Base-by-base conservation (phyloP, 768 basidiomycete genomes). In the Boletus edulis region DNA sequence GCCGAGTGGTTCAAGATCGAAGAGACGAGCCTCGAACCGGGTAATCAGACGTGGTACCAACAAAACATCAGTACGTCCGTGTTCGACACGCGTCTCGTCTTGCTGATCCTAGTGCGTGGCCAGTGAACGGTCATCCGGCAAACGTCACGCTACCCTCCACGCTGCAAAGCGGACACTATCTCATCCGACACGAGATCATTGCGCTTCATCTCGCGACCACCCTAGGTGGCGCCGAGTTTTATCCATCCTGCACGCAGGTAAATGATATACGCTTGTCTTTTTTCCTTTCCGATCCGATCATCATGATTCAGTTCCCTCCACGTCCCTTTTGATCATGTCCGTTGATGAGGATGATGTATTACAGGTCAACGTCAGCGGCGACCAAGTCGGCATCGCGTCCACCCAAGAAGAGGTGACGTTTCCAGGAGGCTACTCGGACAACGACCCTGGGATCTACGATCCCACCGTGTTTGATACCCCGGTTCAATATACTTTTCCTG, bases 101-200 rank as follows among this genome's bases (percentile, higher is more conserved):
- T 29, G 29, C 2, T 29, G 29, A 29, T 29, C 29, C 1, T 9
- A 29, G 13, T 5, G 3, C 7, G 29, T 40, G 24, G 5, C 22
- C 53, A 78, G 79, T 77, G 71, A 58, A 67, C 8, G 79, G 82
- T 10, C 61, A 51, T 3, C 66, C 75, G 3, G 76, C 76, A 0
- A 73, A 64, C 14, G 69, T 80, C 2, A 75, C 70, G 0, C 62
- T 86, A 45, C 84, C 84, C 1, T 56, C 68, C 18, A 79, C 77
- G 43, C 67, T 92, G 51, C 76, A 81, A 3, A 71, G 85, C 3
- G 90, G 90, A 5, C 81, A 86, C 60, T 91, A 91, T 68, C 75
- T 92, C 55, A 68, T 91, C 64, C 86, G 89, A 1, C 84, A 89
- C 67, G 89, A 92, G 67, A 86, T 91, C 69, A 85, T 91, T 67